Conservation (phyloP, 371 early-diverging fungal genomes). For the Mucor piriformis region DNA sequence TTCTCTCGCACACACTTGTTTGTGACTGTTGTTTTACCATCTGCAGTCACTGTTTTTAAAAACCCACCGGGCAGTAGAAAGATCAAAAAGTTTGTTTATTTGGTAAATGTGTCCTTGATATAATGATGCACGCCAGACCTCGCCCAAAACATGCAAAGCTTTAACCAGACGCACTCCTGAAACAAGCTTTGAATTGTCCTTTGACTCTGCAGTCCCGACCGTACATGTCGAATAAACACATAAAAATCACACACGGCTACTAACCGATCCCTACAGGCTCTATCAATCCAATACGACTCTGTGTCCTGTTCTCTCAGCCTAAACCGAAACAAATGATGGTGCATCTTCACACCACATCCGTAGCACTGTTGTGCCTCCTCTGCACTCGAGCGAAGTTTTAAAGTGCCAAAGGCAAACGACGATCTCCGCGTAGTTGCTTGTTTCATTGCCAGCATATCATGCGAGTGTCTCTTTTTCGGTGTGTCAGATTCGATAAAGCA, state of each 20-base stretch:
- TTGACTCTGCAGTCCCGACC: slow-evolving; percentile 55
- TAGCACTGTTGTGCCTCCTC: not conserved
- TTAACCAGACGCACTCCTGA: slow-evolving; percentile 24
- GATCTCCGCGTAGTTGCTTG: not conserved
- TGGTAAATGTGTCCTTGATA: not conserved
- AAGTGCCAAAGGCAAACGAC: not conserved
- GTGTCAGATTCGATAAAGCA: slow-evolving; percentile 24
- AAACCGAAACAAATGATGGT: slow-evolving; percentile 16
- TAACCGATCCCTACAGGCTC: slow-evolving; percentile 67
- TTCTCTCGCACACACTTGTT: too few relatives aligned
- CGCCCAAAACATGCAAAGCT: slow-evolving; percentile 30
- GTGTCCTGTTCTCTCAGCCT: slow-evolving; percentile 18
- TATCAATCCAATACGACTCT: slow-evolving; percentile 22
- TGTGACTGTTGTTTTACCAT: too few relatives aligned
- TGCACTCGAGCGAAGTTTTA: not conserved
- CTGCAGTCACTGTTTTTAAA: too few relatives aligned
- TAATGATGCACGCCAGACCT: slow-evolving; percentile 24
- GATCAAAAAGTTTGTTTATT: not conserved
- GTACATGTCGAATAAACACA: slow-evolving; percentile 82
- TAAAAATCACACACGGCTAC: slow-evolving; percentile 90
- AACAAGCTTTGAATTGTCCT: slow-evolving; percentile 13
- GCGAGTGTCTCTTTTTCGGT: slow-evolving; percentile 1
- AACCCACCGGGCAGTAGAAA: too few relatives aligned
- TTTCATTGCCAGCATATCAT: not conserved
- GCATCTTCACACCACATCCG: slow-evolving; percentile 12